Evolutionary conservation across 495 filamentous ascomycete species (phyloP).

Genomic region (Aspergillus nanangensis): DNA sequence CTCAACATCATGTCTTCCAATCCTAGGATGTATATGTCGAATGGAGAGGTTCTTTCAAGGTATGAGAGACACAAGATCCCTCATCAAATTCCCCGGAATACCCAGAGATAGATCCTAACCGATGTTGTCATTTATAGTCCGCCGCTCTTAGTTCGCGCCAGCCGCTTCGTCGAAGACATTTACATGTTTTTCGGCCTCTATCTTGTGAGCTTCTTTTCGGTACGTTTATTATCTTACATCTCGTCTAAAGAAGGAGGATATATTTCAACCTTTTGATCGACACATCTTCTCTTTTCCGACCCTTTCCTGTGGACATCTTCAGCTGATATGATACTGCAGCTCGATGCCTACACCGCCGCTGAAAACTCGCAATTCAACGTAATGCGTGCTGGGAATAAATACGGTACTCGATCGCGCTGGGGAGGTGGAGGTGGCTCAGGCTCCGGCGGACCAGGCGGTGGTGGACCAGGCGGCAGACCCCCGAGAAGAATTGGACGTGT

Average conservation of each 20-base stretch:
- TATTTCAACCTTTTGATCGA: no score
- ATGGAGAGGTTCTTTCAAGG: slow-evolving; percentile 32
- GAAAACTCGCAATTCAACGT: slow-evolving; percentile 62
- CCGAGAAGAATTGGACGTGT: slow-evolving; percentile 32
- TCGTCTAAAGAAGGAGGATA: not conserved
- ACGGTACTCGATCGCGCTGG: slow-evolving; percentile 20
- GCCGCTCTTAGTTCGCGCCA: slow-evolving; percentile 39
- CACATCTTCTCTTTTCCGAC: not conserved
- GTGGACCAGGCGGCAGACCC: slow-evolving; percentile 28
- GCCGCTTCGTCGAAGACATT: slow-evolving; percentile 38
- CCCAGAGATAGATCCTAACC: slow-evolving; percentile 20
- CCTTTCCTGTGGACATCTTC: not conserved
- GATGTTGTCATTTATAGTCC: slow-evolving; percentile 27
- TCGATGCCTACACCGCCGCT: slow-evolving; percentile 63
- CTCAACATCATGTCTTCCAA: slow-evolving; percentile 29
- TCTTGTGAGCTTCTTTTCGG: slow-evolving; percentile 40
- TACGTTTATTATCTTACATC: slow-evolving; percentile 14
- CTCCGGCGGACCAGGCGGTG: slow-evolving; percentile 18
- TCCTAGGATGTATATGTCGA: slow-evolving; percentile 31
- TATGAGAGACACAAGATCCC: slow-evolving; percentile 15
- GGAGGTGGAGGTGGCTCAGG: slow-evolving; percentile 19
- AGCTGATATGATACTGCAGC: slow-evolving; percentile 29
- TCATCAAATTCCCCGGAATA: slow-evolving; percentile 1
- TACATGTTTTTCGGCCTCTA: slow-evolving; percentile 43
- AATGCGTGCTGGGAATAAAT: slow-evolving; percentile 14